Evolutionary conservation across 352 stramenopile species (phyloP), one percentile per base, ranked within the genome.

Genomic region (Pythium oligandrum): DNA sequence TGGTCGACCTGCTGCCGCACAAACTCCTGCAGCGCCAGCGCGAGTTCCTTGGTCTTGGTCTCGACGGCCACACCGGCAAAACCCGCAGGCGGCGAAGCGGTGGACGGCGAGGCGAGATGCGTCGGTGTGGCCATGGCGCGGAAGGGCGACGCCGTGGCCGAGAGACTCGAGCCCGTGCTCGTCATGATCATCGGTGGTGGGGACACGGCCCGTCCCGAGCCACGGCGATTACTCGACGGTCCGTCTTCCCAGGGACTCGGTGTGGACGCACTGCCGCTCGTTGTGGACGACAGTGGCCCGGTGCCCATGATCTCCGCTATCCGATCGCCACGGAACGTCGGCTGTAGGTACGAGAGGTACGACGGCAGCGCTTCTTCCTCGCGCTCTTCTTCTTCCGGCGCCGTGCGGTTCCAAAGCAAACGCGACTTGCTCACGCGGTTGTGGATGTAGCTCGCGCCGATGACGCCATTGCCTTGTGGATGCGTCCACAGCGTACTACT

Each of bases 291-390:
- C 64, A 48, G 52, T 26, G 17, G 17, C 17, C 17, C 17, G 17
- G 17, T 26, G 17, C 17, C 17, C 17, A 26, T 26, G 17, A 26
- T 26, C 17, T 26, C 17, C 17, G 17, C 17, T 26, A 26, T 26
- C 17, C 17, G 17, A 26, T 26, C 17, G 17, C 17, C 17, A 26
- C 61, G 64, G 59, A 83, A 84, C 51, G 71, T 53, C 6, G 74
- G 68, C 45, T 82, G 70, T 32, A 85, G 58, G 49, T 89, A 89
- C 39, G 78, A 87, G 32, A 89, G 55, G 45, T 89, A 89, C 34
- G 78, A 83, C 1, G 78, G 78, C 26, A 89, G 56, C 17, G 78
- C 78, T 53, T 89, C 78, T 53, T 89, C 78, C 45, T 87, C 75
- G 36, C 75, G 69, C 51, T 89, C 78, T 51, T 89, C 78, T 55